Conservation (phyloP, 1,139 yeast species). For the Hemisphaericaspora lyxosophila region DNA sequence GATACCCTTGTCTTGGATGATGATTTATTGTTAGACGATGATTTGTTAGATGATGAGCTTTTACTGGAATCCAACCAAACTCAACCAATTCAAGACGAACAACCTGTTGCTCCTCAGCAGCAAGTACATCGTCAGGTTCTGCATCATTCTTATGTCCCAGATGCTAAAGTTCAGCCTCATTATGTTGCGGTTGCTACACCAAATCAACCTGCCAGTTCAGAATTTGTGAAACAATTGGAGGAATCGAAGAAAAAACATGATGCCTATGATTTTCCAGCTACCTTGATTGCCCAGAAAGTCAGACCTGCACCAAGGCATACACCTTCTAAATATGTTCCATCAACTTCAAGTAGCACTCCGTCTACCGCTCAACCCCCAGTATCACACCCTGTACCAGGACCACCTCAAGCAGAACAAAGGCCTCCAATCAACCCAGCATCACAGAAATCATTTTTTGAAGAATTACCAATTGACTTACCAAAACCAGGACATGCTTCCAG, state of each 20-base stretch:
- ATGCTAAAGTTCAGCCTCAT: slow-evolving; percentile 4
- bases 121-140: slow-evolving; percentile 3
- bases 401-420: slow-evolving; percentile 10
- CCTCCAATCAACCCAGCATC: slow-evolving; percentile 14
- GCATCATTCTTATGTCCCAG: slow-evolving; percentile 12
- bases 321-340: slow-evolving; percentile 28
- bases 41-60: slow-evolving; percentile 19
- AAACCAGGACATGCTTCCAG: slow-evolving; percentile 31
- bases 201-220: slow-evolving; percentile 4
- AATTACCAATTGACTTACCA: slow-evolving; percentile 42
- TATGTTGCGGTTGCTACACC: slow-evolving; percentile 8
- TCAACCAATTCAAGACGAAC: slow-evolving; percentile 4
- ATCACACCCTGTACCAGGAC: slow-evolving; percentile 1
- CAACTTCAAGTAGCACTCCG: slow-evolving; percentile 17
- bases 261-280: slow-evolving; percentile 79
- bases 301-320: slow-evolving; percentile 35
- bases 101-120: slow-evolving; percentile 6
- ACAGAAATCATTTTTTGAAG: slow-evolving; percentile 54
- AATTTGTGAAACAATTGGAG: slow-evolving; percentile 30
- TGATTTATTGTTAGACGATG: slow-evolving; percentile 18
- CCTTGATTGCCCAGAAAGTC: slow-evolving; percentile 45
- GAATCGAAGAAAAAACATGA: slow-evolving; percentile 59
- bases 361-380: slow-evolving; percentile 16
- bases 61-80: slow-evolving; percentile 2
- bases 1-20: slow-evolving; percentile 18